phyloP scores from a whole-genome alignment of 768 basidiomycete genomes.

The Rhodosporidiobolus sp. region DNA sequence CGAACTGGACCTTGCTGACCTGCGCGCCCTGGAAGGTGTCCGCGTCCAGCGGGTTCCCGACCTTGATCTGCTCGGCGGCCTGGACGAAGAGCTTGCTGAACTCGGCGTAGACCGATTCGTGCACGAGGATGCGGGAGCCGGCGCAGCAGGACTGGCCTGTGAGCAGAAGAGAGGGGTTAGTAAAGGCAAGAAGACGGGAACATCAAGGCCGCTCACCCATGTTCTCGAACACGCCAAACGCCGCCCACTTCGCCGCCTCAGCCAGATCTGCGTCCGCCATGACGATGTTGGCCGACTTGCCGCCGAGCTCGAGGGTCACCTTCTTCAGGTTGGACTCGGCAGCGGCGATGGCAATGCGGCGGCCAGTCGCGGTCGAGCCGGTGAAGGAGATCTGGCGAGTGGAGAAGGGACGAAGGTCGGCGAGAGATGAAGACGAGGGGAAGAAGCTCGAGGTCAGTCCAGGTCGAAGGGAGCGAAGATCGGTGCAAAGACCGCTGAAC shows the following conservation, averaged over 20 bases:
- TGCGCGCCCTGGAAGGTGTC: conserved; percentile 68
- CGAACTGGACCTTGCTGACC: conserved; percentile 67
- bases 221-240: conserved; percentile 49
- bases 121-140: conserved; percentile 88
- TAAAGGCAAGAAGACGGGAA: conserved; percentile 63
- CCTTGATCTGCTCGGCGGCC: conserved; percentile 64
- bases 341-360: conserved; percentile 86
- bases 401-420: too few relatives aligned
- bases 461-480: too few relatives aligned
- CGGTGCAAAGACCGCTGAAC: too few relatives aligned
- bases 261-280: conserved; percentile 89
- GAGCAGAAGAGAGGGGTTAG: conserved; percentile 78
- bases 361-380: conserved; percentile 81
- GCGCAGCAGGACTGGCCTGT: conserved; percentile 79
- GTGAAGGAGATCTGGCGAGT: conserved; percentile 68
- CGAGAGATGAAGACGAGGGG: too few relatives aligned
- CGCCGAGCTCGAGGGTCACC: conserved; percentile 77
- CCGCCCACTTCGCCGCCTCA: conserved; percentile 56
- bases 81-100: conserved; percentile 55
- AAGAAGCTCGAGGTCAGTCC: too few relatives aligned
- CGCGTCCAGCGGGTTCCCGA: conserved; percentile 52
- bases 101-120: conserved; percentile 71
- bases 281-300: conserved; percentile 65
- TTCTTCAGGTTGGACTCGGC: conserved; percentile 93
- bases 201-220: conserved; percentile 61